phyloP scores from a whole-genome alignment of 2,329 filamentous ascomycete genomes.

The Paraconiothyrium brasiliense region DNA sequence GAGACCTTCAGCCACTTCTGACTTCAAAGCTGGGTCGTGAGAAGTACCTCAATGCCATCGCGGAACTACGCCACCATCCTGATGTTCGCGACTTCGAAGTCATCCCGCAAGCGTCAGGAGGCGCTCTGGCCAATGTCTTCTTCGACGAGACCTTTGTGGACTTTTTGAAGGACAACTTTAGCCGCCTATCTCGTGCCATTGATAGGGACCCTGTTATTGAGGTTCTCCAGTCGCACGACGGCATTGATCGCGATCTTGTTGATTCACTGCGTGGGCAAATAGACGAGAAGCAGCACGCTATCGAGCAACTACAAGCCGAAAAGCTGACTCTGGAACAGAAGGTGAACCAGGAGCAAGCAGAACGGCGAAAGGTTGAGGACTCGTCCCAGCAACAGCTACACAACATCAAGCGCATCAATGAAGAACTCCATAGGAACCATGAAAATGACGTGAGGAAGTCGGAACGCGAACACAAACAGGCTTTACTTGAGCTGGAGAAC shows the following conservation, averaged over 20 bases:
- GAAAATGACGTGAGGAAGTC: slow-evolving; percentile 69
- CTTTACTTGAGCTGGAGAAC: slow-evolving; percentile 55
- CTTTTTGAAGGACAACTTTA: slow-evolving; percentile 96
- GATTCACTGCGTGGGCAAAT: slow-evolving; percentile 83
- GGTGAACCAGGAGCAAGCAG: slow-evolving; percentile 76
- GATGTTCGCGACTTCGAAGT: slow-evolving; percentile 91
- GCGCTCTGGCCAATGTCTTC: slow-evolving; percentile 78
- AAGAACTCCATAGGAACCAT: slow-evolving; percentile 75
- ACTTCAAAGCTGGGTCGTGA: slow-evolving; percentile 82
- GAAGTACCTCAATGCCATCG: slow-evolving; percentile 84
- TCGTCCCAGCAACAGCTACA: slow-evolving; percentile 56
- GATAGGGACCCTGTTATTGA: slow-evolving; percentile 92
- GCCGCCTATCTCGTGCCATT: slow-evolving; percentile 81
- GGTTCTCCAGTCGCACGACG: slow-evolving; percentile 84
- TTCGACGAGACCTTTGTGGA: slow-evolving; percentile 90
- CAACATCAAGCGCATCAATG: slow-evolving; percentile 72
- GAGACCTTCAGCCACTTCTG: slow-evolving; percentile 81
- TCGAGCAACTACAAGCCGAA: slow-evolving; percentile 67
- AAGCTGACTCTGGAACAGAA: slow-evolving; percentile 64
- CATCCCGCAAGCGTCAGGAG: slow-evolving; percentile 68
- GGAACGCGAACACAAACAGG: slow-evolving; percentile 46
- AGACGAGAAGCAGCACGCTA: slow-evolving; percentile 72
- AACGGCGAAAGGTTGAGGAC: slow-evolving; percentile 72
- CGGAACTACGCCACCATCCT: slow-evolving; percentile 78
- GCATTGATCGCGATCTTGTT: slow-evolving; percentile 91